Evolutionary conservation across 1,284 basidiomycete genomes (phyloP).

Genomic region (Marasmius tenuissimus): DNA sequence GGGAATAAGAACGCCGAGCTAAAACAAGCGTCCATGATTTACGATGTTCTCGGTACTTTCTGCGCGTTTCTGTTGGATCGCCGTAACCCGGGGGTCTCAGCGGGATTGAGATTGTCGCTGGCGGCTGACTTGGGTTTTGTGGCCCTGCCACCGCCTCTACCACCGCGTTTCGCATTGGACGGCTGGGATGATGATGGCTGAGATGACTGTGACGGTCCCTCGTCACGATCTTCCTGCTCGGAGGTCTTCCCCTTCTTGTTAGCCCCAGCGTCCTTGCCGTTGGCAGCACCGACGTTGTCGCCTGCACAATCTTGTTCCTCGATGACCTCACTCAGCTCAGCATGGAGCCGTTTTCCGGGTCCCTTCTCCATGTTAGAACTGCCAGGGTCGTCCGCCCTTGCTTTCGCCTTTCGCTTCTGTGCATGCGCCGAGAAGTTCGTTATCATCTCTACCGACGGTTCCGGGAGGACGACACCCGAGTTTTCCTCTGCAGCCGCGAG

Average conservation of each 20-base stretch:
- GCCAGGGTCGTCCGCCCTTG: constrained; percentile 15
- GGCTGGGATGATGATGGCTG: background rate
- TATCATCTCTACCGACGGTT: constrained; percentile 46
- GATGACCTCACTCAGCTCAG: constrained; percentile 38
- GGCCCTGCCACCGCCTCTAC: background rate
- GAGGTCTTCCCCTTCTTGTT: background rate
- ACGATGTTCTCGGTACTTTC: background rate
- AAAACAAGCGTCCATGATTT: background rate
- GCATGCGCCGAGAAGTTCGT: constrained; percentile 27
- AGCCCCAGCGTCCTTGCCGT: background rate
- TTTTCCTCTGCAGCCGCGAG: constrained; percentile 39
- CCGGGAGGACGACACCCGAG: constrained; percentile 27
- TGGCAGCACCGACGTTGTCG: background rate
- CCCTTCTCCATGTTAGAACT: constrained; percentile 25
- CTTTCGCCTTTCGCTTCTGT: constrained; percentile 13
- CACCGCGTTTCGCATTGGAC: background rate
- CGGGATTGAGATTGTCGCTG: background rate
- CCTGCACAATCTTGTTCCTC: constrained; percentile 30
- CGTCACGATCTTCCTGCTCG: background rate
- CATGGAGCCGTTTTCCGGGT: constrained; percentile 38
- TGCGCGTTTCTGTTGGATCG: background rate
- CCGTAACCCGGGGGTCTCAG: background rate
- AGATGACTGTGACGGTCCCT: background rate
- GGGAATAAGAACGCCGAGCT: background rate
- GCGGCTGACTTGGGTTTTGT: background rate